A percentile compares a stretch with the other conserved stretches of the same genome.
Conservation (phyloP, 768 basidiomycete genomes). For the Amanita pallidorosea region DNA sequence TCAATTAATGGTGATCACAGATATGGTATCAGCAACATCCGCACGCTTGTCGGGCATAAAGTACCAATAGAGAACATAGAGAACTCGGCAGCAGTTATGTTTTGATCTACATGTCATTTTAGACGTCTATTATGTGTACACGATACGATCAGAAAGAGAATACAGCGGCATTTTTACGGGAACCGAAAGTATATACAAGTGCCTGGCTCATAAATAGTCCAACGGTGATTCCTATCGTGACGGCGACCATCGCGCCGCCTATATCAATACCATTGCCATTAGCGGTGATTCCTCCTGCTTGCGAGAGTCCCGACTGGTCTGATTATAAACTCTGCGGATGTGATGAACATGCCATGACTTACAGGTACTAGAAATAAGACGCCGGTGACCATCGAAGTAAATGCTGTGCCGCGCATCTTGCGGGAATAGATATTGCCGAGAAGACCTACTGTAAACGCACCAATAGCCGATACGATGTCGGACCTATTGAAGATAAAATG, state of each 20-base stretch:
- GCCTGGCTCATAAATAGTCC: conserved; percentile 85
- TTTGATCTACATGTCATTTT: conserved; percentile 32
- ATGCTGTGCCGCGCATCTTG: conserved; percentile 76
- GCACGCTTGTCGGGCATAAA: conserved; percentile 96
- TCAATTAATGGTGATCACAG: conserved; percentile 25
- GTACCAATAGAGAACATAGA: conserved; percentile 84
- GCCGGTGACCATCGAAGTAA: conserved; percentile 86
- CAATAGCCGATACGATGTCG: conserved; percentile 78
- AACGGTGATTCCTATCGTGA: conserved; percentile 84
- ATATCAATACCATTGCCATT: conserved; percentile 78
- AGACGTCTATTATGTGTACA: background rate
- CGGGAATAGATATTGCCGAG: conserved; percentile 77
- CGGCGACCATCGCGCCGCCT: conserved; percentile 81
- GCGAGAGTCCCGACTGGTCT: conserved; percentile 68
- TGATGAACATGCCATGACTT: conserved; percentile 18
- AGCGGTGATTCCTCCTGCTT: conserved; percentile 76
- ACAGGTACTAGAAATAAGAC: conserved; percentile 83
- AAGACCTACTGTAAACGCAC: conserved; percentile 72
- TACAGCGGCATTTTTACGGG: conserved; percentile 73
- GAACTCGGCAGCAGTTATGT: conserved; percentile 82
- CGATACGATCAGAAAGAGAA: conserved; percentile 59
- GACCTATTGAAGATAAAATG: conserved; percentile 80
- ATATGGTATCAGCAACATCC: conserved; percentile 95
- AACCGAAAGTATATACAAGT: conserved; percentile 78
- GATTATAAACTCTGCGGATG: conserved; percentile 1